Evolutionary conservation across 129 eudicot species (phyloP).

Genomic region (Ambrosia artemisiifolia): DNA sequence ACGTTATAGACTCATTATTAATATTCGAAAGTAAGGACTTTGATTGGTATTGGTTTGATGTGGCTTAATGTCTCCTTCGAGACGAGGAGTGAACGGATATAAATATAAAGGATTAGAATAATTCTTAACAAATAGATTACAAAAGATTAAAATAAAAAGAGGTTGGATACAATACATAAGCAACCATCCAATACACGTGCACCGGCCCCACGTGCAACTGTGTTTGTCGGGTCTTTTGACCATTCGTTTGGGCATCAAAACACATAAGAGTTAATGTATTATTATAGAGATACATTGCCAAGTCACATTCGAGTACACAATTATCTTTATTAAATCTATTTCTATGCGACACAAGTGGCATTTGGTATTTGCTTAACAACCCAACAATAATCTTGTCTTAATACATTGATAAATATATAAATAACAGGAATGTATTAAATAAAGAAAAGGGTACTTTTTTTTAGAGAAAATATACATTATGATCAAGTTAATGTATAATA

Average conservation of each 20-base stretch:
- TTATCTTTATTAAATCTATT: not conserved
- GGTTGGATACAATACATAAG: slow-evolving; percentile 31
- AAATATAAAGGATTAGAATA: not conserved
- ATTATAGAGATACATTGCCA: slow-evolving; percentile 16
- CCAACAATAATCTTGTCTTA: not conserved
- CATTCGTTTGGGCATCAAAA: slow-evolving; percentile 23
- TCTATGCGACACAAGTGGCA: not conserved
- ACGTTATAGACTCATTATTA: too few relatives aligned
- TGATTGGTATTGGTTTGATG: slow-evolving; percentile 12
- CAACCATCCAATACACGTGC: slow-evolving; percentile 70
- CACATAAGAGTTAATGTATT: not conserved
- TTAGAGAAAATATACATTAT: too few relatives aligned
- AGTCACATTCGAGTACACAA: slow-evolving; percentile 44
- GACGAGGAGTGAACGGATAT: not conserved
- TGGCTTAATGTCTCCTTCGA: not conserved
- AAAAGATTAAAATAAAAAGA: not conserved
- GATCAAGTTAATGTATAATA: too few relatives aligned
- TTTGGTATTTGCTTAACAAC: not conserved
- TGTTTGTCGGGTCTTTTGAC: slow-evolving; percentile 75
- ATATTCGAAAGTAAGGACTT: too few relatives aligned
- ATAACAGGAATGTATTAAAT: too few relatives aligned
- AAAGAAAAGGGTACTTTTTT: too few relatives aligned
- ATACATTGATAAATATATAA: too few relatives aligned
- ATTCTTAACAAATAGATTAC: not conserved
- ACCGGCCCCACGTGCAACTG: slow-evolving; percentile 62